Percentiles rank a stretch among this genome's conserved stretches.
Conservation (phyloP, 2,329 filamentous ascomycete genomes). For the Botryotinia convoluta region DNA sequence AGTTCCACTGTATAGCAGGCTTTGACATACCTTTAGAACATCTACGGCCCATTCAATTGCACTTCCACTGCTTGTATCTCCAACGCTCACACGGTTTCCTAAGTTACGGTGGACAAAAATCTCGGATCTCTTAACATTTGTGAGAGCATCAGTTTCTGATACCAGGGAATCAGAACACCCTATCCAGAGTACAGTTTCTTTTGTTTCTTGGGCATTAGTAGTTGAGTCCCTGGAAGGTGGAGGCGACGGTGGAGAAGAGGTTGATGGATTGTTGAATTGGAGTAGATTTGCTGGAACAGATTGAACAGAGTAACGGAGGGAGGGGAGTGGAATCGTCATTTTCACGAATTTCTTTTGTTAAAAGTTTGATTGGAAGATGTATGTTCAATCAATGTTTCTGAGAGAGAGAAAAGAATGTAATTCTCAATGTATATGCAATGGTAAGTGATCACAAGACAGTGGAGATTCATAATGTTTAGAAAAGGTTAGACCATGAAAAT, state of each 20-base stretch:
- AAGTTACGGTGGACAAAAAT: slow-evolving; percentile 72
- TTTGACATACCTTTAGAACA: slow-evolving; percentile 52
- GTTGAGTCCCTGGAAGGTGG: neutral
- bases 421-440: neutral
- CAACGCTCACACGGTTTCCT: slow-evolving; percentile 60
- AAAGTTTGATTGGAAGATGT: neutral
- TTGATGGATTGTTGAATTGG: neutral
- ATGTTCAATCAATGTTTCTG: neutral
- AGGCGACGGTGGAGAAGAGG: slow-evolving; percentile 4
- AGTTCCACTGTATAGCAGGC: no score
- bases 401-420: neutral
- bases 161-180: slow-evolving; percentile 66
- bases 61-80: slow-evolving; percentile 57
- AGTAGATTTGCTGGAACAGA: slow-evolving; percentile 5
- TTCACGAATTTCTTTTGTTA: neutral
- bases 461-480: neutral
- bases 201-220: neutral
- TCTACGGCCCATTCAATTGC: slow-evolving; percentile 65
- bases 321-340: slow-evolving; percentile 17
- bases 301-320: slow-evolving; percentile 4
- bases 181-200: slow-evolving; percentile 60
- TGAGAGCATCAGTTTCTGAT: slow-evolving; percentile 61
- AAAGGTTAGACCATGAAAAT: neutral
- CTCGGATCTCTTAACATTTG: slow-evolving; percentile 58
- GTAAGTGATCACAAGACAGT: neutral